Evolutionary conservation across 805 yeast species (phyloP), one percentile per base, ranked within the genome.

Genomic region (Candida schatavii): DNA sequence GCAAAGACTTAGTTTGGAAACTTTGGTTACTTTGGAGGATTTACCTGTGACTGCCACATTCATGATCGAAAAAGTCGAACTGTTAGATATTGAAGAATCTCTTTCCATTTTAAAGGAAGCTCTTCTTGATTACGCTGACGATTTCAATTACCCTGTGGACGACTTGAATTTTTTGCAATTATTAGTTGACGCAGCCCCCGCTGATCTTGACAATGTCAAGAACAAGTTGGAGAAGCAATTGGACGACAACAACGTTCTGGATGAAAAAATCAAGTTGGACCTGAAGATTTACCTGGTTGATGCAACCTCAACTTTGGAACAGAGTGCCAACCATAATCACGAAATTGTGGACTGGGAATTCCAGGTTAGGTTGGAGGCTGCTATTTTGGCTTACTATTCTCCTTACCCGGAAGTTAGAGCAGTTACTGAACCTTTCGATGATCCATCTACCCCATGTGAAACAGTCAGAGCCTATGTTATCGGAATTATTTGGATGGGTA

Each of bases 371-470:
- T 54, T 68, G 25, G 72, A 73, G 43, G 79, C 79, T 3, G 70
- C 66, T 23, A 52, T 75, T 33, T 62, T 61, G 17, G 64, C 61
- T 14, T 66, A 44, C 48, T 71, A 69, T 53, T 75, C 82, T 4
- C 84, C 85, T 3, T 80, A 80, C 47, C 83, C 85, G n/a, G n/a
- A n/a, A n/a, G n/a, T n/a, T n/a, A n/a, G n/a, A n/a, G n/a, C n/a
- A n/a, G n/a, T n/a, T n/a, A 80, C 80, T n/a, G 81, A 78, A 14
- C 75, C 81, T 11, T 63, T 50, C 38, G 85, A 81, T 49, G 82
- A 81, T 45, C 73, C 74, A 1, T 37, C 48, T 2, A 46, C 72
- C 28, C 77, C 79, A 0, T 71, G 67, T 29, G 80, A 77, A 45
- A 79, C 85, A 5, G 48, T 77, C 41, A 65, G 85, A 38, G 77